A percentile compares a stretch with the other conserved stretches of the same genome.
These are phyloP conservation scores for Limonomyces culmigenus DNA, from an alignment of 1,284 basidiomycete genomes.

Conservation along the genomic window DNA sequence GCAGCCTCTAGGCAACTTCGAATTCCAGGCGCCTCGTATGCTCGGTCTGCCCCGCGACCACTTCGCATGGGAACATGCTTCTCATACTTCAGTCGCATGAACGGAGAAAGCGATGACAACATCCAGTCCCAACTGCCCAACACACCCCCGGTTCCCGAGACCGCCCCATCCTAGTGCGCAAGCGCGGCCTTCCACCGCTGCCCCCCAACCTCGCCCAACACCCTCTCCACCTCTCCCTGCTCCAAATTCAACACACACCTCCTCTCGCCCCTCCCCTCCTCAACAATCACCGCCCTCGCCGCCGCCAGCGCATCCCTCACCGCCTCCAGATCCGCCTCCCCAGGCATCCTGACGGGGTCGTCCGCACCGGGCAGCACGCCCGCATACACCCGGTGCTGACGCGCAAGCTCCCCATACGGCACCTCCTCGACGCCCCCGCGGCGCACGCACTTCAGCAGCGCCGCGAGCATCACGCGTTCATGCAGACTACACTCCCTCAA, in stretches of 20 bases:
- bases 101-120: too few species aligned
- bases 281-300: conserved; percentile 54
- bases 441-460: conserved; percentile 70
- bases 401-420: conserved; percentile 60
- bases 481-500: conserved; percentile 70
- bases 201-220: conserved; percentile 57
- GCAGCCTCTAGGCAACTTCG: too few species aligned
- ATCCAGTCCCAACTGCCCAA: too few species aligned
- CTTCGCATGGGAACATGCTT: too few species aligned
- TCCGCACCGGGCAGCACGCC: conserved; percentile 33
- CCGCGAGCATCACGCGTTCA: conserved; percentile 80
- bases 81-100: too few species aligned
- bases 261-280: conserved; percentile 47
- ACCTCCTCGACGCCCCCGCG: conserved; percentile 81
- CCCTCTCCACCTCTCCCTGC: conserved; percentile 53
- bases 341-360: conserved; percentile 35
- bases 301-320: conserved; percentile 55
- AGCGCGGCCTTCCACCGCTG: conserved; percentile 45
- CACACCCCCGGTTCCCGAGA: too few species aligned
- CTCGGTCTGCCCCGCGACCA: too few species aligned
- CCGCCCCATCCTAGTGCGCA: too few species aligned
- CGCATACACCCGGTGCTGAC: conserved; percentile 50
- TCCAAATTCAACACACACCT: conserved; percentile 55
- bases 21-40: too few species aligned
- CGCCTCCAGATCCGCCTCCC: conserved; percentile 32